These are phyloP conservation scores for Schizothecium vesticola DNA, from an alignment of 495 filamentous ascomycete genomes.

Conservation along the genomic window DNA sequence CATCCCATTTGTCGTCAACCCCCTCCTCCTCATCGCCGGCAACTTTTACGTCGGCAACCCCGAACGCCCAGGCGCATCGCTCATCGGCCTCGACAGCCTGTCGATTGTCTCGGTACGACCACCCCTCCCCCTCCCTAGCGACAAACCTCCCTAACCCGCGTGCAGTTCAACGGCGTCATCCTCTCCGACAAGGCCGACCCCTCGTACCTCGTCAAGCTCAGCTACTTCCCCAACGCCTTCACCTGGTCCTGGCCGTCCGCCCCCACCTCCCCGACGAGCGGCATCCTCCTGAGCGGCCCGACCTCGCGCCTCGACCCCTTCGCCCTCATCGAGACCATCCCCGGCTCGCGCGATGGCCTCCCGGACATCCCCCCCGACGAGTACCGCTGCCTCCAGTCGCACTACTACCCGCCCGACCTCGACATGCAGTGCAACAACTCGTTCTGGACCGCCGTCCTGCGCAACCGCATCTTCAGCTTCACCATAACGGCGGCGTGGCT, in stretches of 20 bases:
- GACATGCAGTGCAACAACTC: background rate
- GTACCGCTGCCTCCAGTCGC: background rate
- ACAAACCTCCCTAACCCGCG: background rate
- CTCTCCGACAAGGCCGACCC: background rate
- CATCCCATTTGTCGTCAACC: background rate
- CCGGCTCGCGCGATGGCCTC: background rate
- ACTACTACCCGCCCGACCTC: background rate
- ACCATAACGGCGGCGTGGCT: background rate
- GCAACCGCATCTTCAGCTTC: background rate
- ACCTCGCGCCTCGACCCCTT: background rate
- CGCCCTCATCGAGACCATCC: background rate
- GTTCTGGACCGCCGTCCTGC: background rate
- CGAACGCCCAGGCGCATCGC: background rate
- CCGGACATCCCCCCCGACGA: background rate
- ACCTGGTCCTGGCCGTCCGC: constrained; percentile 7
- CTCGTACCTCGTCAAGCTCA: background rate
- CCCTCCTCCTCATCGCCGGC: background rate
- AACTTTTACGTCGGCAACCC: background rate
- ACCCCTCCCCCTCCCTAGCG: background rate
- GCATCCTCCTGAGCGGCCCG: background rate
- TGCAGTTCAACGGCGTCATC: constrained; percentile 10
- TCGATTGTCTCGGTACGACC: background rate
- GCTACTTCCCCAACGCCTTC: constrained; percentile 5
- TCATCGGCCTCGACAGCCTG: constrained; percentile 1
- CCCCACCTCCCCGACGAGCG: background rate